These are phyloP conservation scores for Suillus placidus DNA, from an alignment of 768 basidiomycete genomes.

Conservation along the genomic window DNA sequence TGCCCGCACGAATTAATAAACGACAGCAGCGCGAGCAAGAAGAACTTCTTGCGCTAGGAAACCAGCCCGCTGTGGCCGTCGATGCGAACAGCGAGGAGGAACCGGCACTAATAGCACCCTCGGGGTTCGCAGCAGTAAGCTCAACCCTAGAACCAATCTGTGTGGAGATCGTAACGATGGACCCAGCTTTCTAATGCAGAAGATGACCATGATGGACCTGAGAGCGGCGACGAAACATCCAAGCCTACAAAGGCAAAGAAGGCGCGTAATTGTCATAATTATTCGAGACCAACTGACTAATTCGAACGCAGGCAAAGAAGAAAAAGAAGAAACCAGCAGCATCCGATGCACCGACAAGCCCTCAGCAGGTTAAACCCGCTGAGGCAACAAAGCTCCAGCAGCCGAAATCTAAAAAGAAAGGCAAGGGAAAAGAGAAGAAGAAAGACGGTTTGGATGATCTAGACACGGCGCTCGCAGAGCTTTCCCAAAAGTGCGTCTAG, in stretches of 20 bases:
- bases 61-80: slow-evolving; percentile 25
- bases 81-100: slow-evolving; percentile 40
- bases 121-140: slow-evolving; percentile 51
- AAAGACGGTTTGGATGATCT: slow-evolving; percentile 75
- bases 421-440: slow-evolving; percentile 62
- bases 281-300: slow-evolving; percentile 3
- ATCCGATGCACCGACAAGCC: slow-evolving; percentile 12
- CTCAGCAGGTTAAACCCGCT: slow-evolving; percentile 14
- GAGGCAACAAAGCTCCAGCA: slow-evolving; percentile 6
- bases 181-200: slow-evolving; percentile 46
- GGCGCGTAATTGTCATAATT: slow-evolving; percentile 15
- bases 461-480: slow-evolving; percentile 80
- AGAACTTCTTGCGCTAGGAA: slow-evolving; percentile 63
- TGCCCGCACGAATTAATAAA: slow-evolving; percentile 80
- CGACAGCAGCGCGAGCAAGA: slow-evolving; percentile 86
- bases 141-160: slow-evolving; percentile 7
- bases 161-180: slow-evolving; percentile 23
- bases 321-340: slow-evolving; percentile 40
- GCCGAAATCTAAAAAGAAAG: slow-evolving; percentile 59
- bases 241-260: slow-evolving; percentile 26
- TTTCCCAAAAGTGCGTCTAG: slow-evolving; percentile 68
- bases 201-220: slow-evolving; percentile 23
- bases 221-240: slow-evolving; percentile 24
- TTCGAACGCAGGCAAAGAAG: slow-evolving; percentile 37
- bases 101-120: slow-evolving; percentile 13